These are phyloP conservation scores for Isochrysis galbana DNA, from an alignment of 78 protist genomes.

Conservation along the genomic window DNA sequence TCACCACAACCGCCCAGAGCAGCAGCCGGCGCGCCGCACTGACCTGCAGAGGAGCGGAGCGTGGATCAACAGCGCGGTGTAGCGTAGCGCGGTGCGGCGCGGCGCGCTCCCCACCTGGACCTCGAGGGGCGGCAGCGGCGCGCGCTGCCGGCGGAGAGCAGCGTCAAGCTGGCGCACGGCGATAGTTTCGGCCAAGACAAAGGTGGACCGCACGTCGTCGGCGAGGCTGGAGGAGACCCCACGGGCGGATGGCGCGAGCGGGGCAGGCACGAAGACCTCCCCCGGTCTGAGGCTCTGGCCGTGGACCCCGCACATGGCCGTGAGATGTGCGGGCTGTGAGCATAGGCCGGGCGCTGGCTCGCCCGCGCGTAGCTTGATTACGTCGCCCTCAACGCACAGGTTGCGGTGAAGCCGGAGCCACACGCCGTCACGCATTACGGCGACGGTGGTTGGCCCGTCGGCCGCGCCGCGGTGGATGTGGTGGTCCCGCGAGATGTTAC, in stretches of 20 bases:
- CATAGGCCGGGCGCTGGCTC: neutral
- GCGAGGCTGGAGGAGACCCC: neutral
- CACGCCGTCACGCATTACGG: neutral
- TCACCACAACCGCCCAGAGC: neutral
- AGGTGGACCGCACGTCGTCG: neutral
- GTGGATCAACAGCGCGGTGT: too few species aligned
- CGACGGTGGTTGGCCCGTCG: neutral
- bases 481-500: neutral
- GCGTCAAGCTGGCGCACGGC: neutral
- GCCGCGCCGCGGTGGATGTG: neutral
- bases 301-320: neutral
- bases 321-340: neutral
- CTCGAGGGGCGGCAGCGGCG: neutral
- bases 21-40: neutral
- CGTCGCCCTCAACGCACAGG: neutral
- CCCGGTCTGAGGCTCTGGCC: neutral
- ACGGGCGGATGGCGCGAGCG: neutral
- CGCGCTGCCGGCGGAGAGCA: neutral
- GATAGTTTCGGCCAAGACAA: neutral
- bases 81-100: too few species aligned
- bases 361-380: neutral
- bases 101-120: neutral
- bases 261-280: neutral
- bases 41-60: too few species aligned
- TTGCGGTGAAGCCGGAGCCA: neutral